Evolutionary conservation across 768 basidiomycete species (phyloP).

Genomic region (Suillus alpinus): DNA sequence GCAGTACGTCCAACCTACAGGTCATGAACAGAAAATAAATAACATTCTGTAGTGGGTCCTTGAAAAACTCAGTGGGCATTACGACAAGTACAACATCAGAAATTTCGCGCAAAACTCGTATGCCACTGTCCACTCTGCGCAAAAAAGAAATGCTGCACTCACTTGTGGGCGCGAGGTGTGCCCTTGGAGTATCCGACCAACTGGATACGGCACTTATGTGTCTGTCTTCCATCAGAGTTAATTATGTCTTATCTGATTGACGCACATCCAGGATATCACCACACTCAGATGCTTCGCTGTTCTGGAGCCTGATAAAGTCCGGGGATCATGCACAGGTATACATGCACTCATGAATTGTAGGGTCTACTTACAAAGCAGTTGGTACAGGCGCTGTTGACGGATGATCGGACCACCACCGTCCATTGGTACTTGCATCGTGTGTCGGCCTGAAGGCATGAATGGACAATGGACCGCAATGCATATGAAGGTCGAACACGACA

Average conservation of each 20-base stretch:
- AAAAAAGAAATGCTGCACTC: not conserved
- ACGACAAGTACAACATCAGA: slow-evolving; percentile 4
- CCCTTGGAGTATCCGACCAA: not conserved
- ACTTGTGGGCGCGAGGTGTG: not conserved
- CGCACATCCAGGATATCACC: not conserved
- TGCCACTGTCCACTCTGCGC: not conserved
- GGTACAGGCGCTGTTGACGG: not conserved
- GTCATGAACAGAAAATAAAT: not conserved
- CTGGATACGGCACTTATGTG: slow-evolving; percentile 2
- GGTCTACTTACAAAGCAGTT: not conserved
- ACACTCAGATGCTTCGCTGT: not conserved
- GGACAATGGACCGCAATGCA: not conserved
- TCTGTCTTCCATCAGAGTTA: not conserved
- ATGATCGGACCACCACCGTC: not conserved
- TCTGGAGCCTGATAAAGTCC: not conserved
- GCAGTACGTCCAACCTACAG: not conserved
- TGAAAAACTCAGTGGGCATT: slow-evolving; percentile 1
- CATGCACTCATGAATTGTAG: not conserved
- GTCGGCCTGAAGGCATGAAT: not conserved
- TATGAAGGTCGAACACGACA: not conserved
- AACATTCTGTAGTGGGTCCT: not conserved
- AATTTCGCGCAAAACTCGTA: not conserved
- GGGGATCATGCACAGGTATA: not conserved
- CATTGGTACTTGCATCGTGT: slow-evolving; percentile 6
- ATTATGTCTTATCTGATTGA: not conserved